Conservation (phyloP, 129 eudicot genomes). For the Sambucus nigra region DNA sequence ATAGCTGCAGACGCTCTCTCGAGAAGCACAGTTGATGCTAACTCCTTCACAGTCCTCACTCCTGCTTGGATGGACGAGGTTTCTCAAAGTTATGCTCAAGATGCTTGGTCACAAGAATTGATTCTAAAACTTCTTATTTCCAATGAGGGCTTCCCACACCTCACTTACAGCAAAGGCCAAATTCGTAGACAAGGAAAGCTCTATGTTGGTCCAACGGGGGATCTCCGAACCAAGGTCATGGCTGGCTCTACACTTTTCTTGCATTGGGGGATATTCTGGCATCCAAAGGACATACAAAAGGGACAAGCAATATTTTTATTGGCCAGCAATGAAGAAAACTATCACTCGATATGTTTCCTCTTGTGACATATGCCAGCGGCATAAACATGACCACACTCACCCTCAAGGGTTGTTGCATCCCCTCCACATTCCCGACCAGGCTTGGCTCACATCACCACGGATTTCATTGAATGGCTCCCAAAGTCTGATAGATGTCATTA, state of each 20-base stretch:
- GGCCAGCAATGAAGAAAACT: not conserved
- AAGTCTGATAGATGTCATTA: not conserved
- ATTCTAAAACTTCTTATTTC: not conserved
- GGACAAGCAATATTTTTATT: not conserved
- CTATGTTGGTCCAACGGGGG: too few relatives aligned
- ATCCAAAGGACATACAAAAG: not conserved
- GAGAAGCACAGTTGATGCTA: not conserved
- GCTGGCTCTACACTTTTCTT: not conserved
- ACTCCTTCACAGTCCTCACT: not conserved
- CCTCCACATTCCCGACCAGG: not conserved
- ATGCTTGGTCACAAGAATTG: not conserved
- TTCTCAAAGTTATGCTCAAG: not conserved
- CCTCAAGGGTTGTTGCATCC: not conserved
- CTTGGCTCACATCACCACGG: not conserved
- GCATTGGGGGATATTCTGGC: not conserved
- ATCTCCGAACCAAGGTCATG: not conserved
- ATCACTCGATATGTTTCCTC: not conserved
- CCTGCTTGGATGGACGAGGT: not conserved
- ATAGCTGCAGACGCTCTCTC: slow-evolving; percentile 7
- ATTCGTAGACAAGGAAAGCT: not conserved
- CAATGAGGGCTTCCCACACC: not conserved
- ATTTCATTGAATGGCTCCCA: not conserved
- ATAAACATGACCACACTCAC: not conserved
- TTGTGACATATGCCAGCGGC: not conserved
- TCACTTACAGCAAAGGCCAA: not conserved